Evolutionary conservation across 2,329 filamentous ascomycete species (phyloP), one percentile per base, ranked within the genome.

Genomic region (Trichoderma cornu-damae): DNA sequence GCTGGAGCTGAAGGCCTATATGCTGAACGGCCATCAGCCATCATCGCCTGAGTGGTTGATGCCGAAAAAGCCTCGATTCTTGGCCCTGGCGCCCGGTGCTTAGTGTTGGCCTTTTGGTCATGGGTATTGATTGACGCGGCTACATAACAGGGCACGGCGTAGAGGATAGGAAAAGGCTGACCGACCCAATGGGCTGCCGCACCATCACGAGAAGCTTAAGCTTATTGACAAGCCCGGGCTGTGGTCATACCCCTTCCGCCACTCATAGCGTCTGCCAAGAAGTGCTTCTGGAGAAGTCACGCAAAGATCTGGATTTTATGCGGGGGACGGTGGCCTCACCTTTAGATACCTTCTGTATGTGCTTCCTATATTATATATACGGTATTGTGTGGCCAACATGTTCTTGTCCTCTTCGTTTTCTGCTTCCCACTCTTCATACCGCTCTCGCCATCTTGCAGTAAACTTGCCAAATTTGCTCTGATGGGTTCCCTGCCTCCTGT

Each of bases 401-500:
- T n/a, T n/a, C n/a, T n/a, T 24, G 7, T 20, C 18, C 12, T 52
- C 18, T 42, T 38, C 5, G 5, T 18, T 5, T 14, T 6, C 24
- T 16, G 18, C 3, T 16, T 43, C 28, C 34, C 49, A 12, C 12
- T 22, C 4, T 14, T 34, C 26, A 32, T 20, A 24, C 16, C 30
- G n/a, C 7, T 35, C 14, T 32, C 18, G n/a, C 8, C 4, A 12
- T 38, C 32, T 28, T 18, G 9, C 22, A 6, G 6, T 11, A 11
- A 18, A 8, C 8, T 16, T 43, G n/a, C 12, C 11, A 30, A 35
- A 24, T 22, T 14, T 50, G 22, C 6, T 26, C 22, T 20, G 9
- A 54, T 54, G 51, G 51, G 42, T 38, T 47, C 51, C 37, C 40
- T 38, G 6, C 42, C 51, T 22, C 51, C 32, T 12, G 20, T 62